These are phyloP conservation scores for Venturia pyrina DNA, from an alignment of 2,329 filamentous ascomycete species.

Conservation along the genomic window DNA sequence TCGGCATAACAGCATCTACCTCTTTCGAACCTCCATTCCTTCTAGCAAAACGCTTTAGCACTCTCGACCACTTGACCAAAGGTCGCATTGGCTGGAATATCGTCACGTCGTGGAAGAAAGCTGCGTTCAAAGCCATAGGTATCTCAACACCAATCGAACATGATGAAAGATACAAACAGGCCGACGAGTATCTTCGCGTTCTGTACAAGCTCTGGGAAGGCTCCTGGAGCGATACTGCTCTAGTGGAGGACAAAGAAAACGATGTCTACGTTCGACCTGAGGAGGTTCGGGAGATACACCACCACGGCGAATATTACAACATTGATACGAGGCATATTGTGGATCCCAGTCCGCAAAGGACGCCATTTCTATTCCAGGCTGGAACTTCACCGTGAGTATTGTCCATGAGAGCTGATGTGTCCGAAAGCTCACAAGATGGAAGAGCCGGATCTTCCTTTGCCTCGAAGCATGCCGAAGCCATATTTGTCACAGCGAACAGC, in stretches of 20 bases:
- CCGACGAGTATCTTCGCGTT: slow-evolving; percentile 52
- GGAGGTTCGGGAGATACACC: slow-evolving; percentile 50
- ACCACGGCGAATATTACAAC: slow-evolving; percentile 46
- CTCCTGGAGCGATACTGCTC: slow-evolving; percentile 46
- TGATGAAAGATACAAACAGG: slow-evolving; percentile 50
- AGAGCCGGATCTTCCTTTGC: slow-evolving; percentile 47
- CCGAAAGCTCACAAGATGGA: neutral
- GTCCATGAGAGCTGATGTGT: neutral
- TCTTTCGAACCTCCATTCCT: slow-evolving; percentile 28
- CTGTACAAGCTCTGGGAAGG: slow-evolving; percentile 47
- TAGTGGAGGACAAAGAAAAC: slow-evolving; percentile 41
- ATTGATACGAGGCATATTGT: slow-evolving; percentile 36
- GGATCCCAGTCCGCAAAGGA: slow-evolving; percentile 31
- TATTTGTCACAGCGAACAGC: slow-evolving; percentile 48
- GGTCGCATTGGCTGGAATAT: slow-evolving; percentile 39
- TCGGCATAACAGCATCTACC: slow-evolving; percentile 28
- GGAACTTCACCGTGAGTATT: slow-evolving; percentile 37
- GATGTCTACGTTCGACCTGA: slow-evolving; percentile 50
- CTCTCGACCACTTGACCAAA: slow-evolving; percentile 27
- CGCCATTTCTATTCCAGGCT: slow-evolving; percentile 39
- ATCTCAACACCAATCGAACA: slow-evolving; percentile 35
- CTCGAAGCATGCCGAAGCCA: slow-evolving; percentile 48
- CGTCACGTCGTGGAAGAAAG: neutral
- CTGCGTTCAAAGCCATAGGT: slow-evolving; percentile 1
- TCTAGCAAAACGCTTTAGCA: slow-evolving; percentile 26